Conservation (phyloP, 192 early-diverging fungal genomes). For the Entomortierella chlamydospora region DNA sequence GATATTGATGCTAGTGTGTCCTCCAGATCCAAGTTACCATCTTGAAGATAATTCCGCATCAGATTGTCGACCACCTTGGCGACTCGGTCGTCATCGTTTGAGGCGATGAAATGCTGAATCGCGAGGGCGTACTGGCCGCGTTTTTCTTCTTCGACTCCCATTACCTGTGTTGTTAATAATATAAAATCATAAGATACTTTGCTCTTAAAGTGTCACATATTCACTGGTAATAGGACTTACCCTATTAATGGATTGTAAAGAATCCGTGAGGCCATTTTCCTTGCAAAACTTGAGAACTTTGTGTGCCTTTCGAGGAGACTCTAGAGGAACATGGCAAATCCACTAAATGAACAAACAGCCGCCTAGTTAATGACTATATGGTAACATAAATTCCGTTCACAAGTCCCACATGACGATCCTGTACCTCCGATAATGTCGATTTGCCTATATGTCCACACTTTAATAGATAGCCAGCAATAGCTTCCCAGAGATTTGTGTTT, state of each 20-base stretch:
- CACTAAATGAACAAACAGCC: too few species aligned
- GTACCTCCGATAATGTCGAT: constrained; percentile 34
- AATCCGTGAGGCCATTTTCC: constrained; percentile 47
- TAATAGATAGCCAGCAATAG: constrained; percentile 32
- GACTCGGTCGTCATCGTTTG: constrained; percentile 59
- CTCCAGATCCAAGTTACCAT: constrained; percentile 56
- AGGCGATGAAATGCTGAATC: constrained; percentile 69
- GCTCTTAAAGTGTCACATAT: not conserved
- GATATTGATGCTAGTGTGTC: constrained; percentile 57
- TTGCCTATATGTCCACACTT: constrained; percentile 34
- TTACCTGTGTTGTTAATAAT: constrained; percentile 9
- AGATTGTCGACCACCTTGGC: constrained; percentile 67
- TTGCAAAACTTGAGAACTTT: constrained; percentile 68
- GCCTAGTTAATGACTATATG: too few species aligned
- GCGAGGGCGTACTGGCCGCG: constrained; percentile 70
- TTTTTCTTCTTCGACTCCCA: constrained; percentile 63
- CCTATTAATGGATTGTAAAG: constrained; percentile 55
- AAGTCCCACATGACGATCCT: not conserved
- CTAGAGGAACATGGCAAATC: constrained; percentile 66
- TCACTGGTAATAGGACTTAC: constrained; percentile 22
- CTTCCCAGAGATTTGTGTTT: constrained; percentile 45
- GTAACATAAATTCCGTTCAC: too few species aligned
- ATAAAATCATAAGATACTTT: not conserved
- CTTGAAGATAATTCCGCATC: constrained; percentile 61
- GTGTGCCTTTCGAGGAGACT: constrained; percentile 59